These are phyloP conservation scores for Fomes fomentarius DNA, from an alignment of 1,284 basidiomycete species.

Conservation along the genomic window DNA sequence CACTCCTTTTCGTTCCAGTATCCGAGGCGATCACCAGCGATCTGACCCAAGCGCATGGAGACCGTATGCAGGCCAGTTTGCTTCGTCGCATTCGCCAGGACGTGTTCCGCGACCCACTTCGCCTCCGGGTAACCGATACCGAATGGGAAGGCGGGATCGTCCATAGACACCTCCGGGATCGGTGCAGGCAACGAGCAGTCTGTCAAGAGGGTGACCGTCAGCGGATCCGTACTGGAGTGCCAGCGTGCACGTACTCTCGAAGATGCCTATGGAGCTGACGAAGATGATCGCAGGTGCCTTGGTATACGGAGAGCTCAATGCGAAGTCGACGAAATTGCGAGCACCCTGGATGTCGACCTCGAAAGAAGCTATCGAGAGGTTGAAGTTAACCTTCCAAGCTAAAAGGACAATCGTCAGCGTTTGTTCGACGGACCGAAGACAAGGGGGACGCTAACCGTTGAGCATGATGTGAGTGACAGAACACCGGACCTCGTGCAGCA, in stretches of 20 bases:
- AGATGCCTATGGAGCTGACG: conserved; percentile 32
- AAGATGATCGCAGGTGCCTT: conserved; percentile 32
- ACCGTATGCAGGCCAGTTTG: conserved; percentile 31
- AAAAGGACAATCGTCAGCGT: too few relatives aligned
- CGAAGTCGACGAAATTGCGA: conserved; percentile 29
- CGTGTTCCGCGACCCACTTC: conserved; percentile 44
- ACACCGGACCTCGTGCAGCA: conserved; percentile 35
- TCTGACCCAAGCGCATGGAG: conserved; percentile 48
- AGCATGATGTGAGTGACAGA: conserved; percentile 33
- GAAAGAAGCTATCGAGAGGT: conserved; percentile 29
- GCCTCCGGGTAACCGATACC: conserved; percentile 42
- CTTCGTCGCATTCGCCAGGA: conserved; percentile 26
- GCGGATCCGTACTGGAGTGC: too few relatives aligned
- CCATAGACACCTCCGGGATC: conserved; percentile 14
- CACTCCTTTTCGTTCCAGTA: conserved; percentile 48
- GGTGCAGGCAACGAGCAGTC: conserved; percentile 16
- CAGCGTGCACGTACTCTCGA: too few relatives aligned
- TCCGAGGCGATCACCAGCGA: conserved; percentile 42
- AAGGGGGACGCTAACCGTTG: conserved; percentile 26
- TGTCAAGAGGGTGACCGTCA: background rate
- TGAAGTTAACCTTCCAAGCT: conserved; percentile 34
- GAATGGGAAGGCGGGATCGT: conserved; percentile 30
- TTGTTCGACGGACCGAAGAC: too few relatives aligned
- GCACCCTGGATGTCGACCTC: conserved; percentile 23
- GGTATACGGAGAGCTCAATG: conserved; percentile 27